Conservation (phyloP, 805 yeast species). For the Priceomyces carsonii region DNA sequence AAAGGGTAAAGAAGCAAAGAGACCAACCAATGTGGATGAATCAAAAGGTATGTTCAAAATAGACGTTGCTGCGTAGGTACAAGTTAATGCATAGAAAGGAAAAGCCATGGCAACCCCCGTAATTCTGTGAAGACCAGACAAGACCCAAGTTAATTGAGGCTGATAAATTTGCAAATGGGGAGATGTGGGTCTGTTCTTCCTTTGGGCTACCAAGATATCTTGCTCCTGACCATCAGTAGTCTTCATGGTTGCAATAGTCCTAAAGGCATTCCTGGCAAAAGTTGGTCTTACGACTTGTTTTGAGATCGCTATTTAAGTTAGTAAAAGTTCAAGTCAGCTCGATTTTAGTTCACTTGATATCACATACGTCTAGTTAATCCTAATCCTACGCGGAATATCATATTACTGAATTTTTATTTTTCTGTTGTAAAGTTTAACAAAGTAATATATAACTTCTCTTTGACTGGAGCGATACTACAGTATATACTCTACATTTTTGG, state of each 20-base stretch:
- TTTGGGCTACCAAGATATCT: constrained; percentile 72
- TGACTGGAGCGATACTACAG: too few species aligned
- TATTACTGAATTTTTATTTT: constrained; percentile 10
- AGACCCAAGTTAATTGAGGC: constrained; percentile 82
- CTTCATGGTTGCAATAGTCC: constrained; percentile 33
- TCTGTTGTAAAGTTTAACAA: not conserved
- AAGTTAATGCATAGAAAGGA: constrained; percentile 75
- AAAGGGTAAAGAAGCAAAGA: constrained; percentile 65
- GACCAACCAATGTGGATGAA: constrained; percentile 50
- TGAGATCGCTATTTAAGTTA: constrained; percentile 16
- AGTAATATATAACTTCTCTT: too few species aligned
- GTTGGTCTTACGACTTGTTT: constrained; percentile 11
- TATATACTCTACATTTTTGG: too few species aligned
- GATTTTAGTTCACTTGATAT: not conserved
- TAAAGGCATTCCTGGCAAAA: constrained; percentile 10
- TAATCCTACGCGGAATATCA: constrained; percentile 37
- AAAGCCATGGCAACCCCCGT: constrained; percentile 83
- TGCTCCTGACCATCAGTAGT: constrained; percentile 66
- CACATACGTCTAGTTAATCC: constrained; percentile 28
- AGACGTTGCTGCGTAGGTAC: constrained; percentile 71
- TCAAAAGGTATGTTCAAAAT: constrained; percentile 57
- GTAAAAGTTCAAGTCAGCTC: constrained; percentile 5
- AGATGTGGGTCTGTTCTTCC: constrained; percentile 84
- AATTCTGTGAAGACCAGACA: constrained; percentile 84
- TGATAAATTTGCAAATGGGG: constrained; percentile 90